A percentile compares a stretch with the other conserved stretches of the same genome.
These are phyloP conservation scores for Abrus precatorius DNA, from an alignment of 306 rosid species.

Conservation along the genomic window DNA sequence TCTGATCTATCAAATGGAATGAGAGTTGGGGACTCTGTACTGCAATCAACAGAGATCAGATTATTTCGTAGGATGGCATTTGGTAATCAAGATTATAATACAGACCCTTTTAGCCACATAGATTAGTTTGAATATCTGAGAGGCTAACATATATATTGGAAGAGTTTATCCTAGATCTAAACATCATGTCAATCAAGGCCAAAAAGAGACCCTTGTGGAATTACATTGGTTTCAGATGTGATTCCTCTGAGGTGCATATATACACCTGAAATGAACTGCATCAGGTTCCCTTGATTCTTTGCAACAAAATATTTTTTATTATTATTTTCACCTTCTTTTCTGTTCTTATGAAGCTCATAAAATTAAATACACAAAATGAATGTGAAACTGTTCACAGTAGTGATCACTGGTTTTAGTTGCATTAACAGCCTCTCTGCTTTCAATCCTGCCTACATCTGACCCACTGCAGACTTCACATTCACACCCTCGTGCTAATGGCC, in stretches of 20 bases:
- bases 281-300: background rate
- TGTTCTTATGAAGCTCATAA: background rate
- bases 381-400: background rate
- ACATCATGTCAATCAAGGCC: background rate
- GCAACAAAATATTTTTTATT: background rate
- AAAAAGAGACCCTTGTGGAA: background rate
- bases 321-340: background rate
- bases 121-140: background rate
- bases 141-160: background rate
- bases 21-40: constrained; percentile 14
- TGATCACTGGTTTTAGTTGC: background rate
- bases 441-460: background rate
- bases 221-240: background rate
- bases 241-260: background rate
- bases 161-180: background rate
- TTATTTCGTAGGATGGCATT: constrained; percentile 21
- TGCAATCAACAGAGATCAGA: constrained; percentile 9
- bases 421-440: background rate
- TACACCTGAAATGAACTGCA: background rate
- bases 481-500: background rate
- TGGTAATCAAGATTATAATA: constrained; percentile 4
- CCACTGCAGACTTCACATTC: background rate
- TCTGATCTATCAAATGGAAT: constrained; percentile 25
- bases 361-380: background rate
- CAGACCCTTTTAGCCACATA: background rate